A percentile compares a stretch with the other conserved stretches of the same genome.
Evolutionary conservation across 257 asterid genomes (phyloP).

Genomic region (Plantago major): DNA sequence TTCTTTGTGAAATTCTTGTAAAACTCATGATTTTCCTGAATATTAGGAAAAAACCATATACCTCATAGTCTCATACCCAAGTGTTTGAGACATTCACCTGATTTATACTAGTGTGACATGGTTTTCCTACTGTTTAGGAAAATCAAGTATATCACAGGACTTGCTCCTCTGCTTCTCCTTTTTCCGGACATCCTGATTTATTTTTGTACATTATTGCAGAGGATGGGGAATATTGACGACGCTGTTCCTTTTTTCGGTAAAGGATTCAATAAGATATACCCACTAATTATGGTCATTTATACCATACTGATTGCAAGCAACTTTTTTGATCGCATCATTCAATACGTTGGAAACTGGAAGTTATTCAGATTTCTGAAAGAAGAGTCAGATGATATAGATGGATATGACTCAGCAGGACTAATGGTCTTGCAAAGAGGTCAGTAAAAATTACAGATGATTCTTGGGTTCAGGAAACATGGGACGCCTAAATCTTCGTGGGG

Average conservation of each 20-base stretch:
- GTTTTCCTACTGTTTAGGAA: too few relatives aligned
- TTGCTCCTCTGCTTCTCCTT: constrained; percentile 4
- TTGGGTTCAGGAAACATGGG: not conserved
- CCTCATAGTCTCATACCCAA: too few relatives aligned
- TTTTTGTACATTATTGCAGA: constrained; percentile 33
- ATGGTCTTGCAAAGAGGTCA: constrained; percentile 65
- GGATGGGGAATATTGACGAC: constrained; percentile 84
- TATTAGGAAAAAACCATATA: too few relatives aligned
- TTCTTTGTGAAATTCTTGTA: too few relatives aligned
- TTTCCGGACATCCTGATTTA: constrained; percentile 9
- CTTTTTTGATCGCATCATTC: constrained; percentile 50
- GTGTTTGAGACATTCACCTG: too few relatives aligned
- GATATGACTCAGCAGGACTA: constrained; percentile 63
- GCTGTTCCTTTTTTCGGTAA: constrained; percentile 86
- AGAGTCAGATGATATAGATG: constrained; percentile 60
- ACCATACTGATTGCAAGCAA: constrained; percentile 61
- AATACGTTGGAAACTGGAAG: constrained; percentile 68
- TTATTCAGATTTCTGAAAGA: constrained; percentile 51
- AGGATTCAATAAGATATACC: constrained; percentile 72
- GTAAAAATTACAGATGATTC: not conserved
- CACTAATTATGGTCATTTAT: constrained; percentile 71
- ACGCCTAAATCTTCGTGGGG: not conserved
- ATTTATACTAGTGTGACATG: too few relatives aligned
- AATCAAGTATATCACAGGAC: too few relatives aligned
- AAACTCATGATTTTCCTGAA: too few relatives aligned